Evolutionary conservation across 202 grass and related monocot species (phyloP), one percentile per base, ranked within the genome.

Genomic region (Cymbopogon flexuosus): DNA sequence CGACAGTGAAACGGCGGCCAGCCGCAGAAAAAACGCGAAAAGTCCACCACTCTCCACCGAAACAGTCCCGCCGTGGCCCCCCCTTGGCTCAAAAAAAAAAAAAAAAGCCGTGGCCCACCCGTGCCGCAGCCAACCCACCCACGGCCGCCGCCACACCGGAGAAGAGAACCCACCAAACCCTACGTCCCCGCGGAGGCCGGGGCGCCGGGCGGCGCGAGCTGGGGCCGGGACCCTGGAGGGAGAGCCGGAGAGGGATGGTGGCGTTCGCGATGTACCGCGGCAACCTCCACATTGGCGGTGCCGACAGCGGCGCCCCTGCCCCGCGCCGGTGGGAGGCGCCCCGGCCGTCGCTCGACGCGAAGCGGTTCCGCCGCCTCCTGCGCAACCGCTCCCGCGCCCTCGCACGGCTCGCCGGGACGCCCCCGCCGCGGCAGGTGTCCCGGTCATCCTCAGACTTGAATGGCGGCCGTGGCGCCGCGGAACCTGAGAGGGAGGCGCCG

Each of bases 181-280:
- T 69, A 80, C 63, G 56, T 51, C 56, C 22, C 58, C 45, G 31
- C 76, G 43, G 45, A 62, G 76, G 45, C 14, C n/a, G 76, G 43
- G 45, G 62, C 62, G 45, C 14, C n/a, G 76, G 31, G 27, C 27
- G 27, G 29, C 10, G 31, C 4, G 30, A 42, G 70, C 8, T 27
- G 10, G 39, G 39, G 36, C 36, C 4, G 31, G 70, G 70, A 49
- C 0, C 45, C 1, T 2, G 24, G 4, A 72, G 24, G 24, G 31
- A 4, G 31, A 33, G 2, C 31, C 31, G 31, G 31, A 27, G 31
- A 33, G 31, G 31, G 23, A 97, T 97, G 94, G 94, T 91, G 84
- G 79, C 92, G 79, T 88, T 93, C 76, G 91, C 94, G 56, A 85
- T 97, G 78, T 94, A 97, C 88, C 81, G 94, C 65, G 92, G 94